phyloP scores from a whole-genome alignment of 2,329 filamentous ascomycete species.

The Cladosporium sp. region DNA sequence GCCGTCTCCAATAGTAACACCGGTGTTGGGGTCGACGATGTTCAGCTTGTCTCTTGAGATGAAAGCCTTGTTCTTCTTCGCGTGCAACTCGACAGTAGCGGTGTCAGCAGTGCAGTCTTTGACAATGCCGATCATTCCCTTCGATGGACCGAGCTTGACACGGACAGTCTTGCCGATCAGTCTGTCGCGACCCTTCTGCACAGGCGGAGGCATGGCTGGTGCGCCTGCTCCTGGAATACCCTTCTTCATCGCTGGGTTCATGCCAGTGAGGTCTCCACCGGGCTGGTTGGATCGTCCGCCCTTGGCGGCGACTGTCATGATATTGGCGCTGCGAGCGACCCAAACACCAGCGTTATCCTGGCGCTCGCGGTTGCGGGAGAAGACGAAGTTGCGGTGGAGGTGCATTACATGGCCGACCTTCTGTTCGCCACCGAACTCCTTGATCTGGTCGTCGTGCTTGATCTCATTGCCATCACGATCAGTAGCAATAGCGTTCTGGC shows the following conservation, averaged over 20 bases:
- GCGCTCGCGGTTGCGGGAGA: slow-evolving; percentile 79
- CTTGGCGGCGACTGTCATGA: slow-evolving; percentile 91
- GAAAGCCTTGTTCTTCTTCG: slow-evolving; percentile 87
- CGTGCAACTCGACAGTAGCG: slow-evolving; percentile 89
- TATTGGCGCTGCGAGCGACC: slow-evolving; percentile 80
- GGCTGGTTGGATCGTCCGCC: slow-evolving; percentile 72
- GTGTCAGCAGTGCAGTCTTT: slow-evolving; percentile 87
- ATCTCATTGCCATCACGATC: slow-evolving; percentile 94
- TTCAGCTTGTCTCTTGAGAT: slow-evolving; percentile 78
- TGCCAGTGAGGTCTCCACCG: slow-evolving; percentile 80
- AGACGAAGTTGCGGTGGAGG: slow-evolving; percentile 89
- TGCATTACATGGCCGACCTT: slow-evolving; percentile 88
- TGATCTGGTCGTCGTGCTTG: slow-evolving; percentile 84
- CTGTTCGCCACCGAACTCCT: slow-evolving; percentile 82
- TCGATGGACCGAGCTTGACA: slow-evolving; percentile 83
- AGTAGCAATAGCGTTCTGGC: slow-evolving; percentile 76
- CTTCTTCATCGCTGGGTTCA: slow-evolving; percentile 85
- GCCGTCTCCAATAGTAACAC: slow-evolving; percentile 60
- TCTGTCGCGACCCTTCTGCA: slow-evolving; percentile 73
- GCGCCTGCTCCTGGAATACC: slow-evolving; percentile 53
- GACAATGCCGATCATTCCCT: slow-evolving; percentile 90
- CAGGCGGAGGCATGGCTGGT: slow-evolving; percentile 67
- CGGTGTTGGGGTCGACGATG: slow-evolving; percentile 79
- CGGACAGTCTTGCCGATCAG: slow-evolving; percentile 89
- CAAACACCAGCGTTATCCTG: slow-evolving; percentile 89